Evolutionary conservation across 192 early-diverging fungal species (phyloP), one percentile per base, ranked within the genome.

Genomic region (Coemansia sp.): DNA sequence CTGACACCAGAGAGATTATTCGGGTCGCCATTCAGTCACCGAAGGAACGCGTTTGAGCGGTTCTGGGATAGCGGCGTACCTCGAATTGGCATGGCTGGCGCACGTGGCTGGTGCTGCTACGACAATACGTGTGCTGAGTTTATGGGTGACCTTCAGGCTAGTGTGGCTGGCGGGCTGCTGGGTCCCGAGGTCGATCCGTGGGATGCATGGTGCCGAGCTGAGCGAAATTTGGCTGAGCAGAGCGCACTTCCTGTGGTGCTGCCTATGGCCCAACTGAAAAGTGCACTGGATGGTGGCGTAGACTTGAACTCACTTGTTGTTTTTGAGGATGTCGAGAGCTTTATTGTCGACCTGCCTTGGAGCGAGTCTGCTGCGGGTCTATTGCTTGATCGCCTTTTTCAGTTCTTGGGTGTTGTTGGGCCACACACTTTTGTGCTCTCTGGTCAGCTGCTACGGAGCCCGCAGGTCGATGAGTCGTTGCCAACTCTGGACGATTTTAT

Each of bases 251-350:
- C 65, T 1, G 16, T 26, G 9, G 23, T 31, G 18, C 8, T 66
- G 11, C 36, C 65, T 6, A 59, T 53, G 28, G 13, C 23, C 4
- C 23, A 18, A 7, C 28, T 66, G 31, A 24, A 40, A 48, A 42
- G 9, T 18, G 9, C 21, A 35, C 26, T 42, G 5, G 14, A 8
- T 16, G 13, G 40, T 0, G 31, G 10, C 13, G 26, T 59, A 38
- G 76, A 78, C 35, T 66, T 67, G 60, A 66, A 73, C 45, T 36
- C 63, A 5, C 51, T 78, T 9, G 53, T 55, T 10, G 43, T 78
- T 13, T 78, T 78, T 42, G 76, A 78, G 40, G 76, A 78, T 18
- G 60, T 78, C 2, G 65, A 66, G 66, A 63, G 62, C 8, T 69
- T 69, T 59, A 64, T 78, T n/a, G 56, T 56, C 8, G 76, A 78